Percentiles rank a stretch among this genome's conserved stretches.
Evolutionary conservation across 148 eudicot species (phyloP).

Genomic region (Polygonum aviculare): DNA sequence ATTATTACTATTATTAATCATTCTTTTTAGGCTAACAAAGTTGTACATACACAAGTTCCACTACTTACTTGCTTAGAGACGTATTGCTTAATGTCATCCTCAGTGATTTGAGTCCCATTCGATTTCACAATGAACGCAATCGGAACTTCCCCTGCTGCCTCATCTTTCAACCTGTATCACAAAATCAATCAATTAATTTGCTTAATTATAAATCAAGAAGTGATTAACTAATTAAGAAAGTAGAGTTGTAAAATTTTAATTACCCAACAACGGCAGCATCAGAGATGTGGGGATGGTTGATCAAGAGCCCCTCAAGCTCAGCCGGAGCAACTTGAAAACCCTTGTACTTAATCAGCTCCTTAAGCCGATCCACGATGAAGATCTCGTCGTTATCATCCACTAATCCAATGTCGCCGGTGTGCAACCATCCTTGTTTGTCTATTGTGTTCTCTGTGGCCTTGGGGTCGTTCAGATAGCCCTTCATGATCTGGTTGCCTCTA

Average conservation of each 20-base stretch:
- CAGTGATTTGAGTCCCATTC: conserved; percentile 54
- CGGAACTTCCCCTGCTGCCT: conserved; percentile 87
- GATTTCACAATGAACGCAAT: conserved; percentile 78
- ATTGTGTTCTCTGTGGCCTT: conserved; percentile 64
- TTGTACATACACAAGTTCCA: not conserved
- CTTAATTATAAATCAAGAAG: not conserved
- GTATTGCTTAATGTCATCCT: conserved; percentile 69
- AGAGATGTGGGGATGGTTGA: conserved; percentile 51
- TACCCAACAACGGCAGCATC: conserved; percentile 97
- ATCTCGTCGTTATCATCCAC: conserved; percentile 76
- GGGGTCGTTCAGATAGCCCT: conserved; percentile 69
- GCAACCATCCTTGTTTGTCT: conserved; percentile 80
- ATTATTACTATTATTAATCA: not conserved
- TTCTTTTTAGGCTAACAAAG: not conserved
- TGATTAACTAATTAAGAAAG: not conserved
- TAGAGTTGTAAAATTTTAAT: conserved; percentile 12
- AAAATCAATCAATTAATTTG: not conserved
- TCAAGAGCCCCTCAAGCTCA: conserved; percentile 76
- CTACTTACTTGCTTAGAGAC: conserved; percentile 64
- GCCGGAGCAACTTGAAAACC: conserved; percentile 96
- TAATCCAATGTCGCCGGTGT: conserved; percentile 80
- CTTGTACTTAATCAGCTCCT: conserved; percentile 82
- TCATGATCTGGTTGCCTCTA: conserved; percentile 81
- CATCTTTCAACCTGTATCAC: conserved; percentile 63
- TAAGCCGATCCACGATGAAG: conserved; percentile 76